Conservation (phyloP, 2,329 filamentous ascomycete species). For the Colletotrichum liriopes region DNA sequence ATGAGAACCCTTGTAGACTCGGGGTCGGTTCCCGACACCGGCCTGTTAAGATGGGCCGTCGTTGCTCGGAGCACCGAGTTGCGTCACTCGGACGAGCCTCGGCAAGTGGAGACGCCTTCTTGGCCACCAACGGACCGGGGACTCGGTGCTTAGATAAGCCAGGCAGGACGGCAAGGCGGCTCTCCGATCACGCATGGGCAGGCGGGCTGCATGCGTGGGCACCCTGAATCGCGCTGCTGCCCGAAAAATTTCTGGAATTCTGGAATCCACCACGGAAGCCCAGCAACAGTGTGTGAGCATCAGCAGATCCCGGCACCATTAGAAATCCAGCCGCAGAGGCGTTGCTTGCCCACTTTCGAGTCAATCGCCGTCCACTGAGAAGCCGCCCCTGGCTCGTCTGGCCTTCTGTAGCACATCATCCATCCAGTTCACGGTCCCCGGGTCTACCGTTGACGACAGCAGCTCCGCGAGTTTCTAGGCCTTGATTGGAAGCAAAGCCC, state of each 20-base stretch:
- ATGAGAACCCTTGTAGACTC: slow-evolving; percentile 34
- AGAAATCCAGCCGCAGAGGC: slow-evolving; percentile 30
- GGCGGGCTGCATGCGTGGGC: not conserved
- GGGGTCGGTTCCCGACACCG: slow-evolving; percentile 24
- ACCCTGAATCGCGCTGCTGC: slow-evolving; percentile 35
- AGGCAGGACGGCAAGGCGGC: not conserved
- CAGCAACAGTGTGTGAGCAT: not conserved
- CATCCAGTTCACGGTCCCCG: not conserved
- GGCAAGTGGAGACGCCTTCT: slow-evolving; percentile 26
- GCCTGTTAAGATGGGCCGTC: slow-evolving; percentile 3
- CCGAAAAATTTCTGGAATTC: slow-evolving; percentile 33
- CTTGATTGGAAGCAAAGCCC: slow-evolving; percentile 34
- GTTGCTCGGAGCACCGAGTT: slow-evolving; percentile 30
- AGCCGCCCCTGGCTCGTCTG: slow-evolving; percentile 8
- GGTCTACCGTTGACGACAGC: slow-evolving; percentile 30
- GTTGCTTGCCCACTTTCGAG: slow-evolving; percentile 15
- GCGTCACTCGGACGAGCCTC: slow-evolving; percentile 37
- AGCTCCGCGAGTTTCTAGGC: slow-evolving; percentile 11
- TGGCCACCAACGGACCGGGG: not conserved
- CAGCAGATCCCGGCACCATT: slow-evolving; percentile 37
- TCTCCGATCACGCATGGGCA: slow-evolving; percentile 30
- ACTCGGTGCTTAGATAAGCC: slow-evolving; percentile 36
- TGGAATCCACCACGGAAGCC: slow-evolving; percentile 37
- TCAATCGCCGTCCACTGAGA: slow-evolving; percentile 34
- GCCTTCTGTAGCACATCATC: slow-evolving; percentile 3